Evolutionary conservation across 2,329 filamentous ascomycete genomes (phyloP).

Genomic region (Aspergillus sp.): DNA sequence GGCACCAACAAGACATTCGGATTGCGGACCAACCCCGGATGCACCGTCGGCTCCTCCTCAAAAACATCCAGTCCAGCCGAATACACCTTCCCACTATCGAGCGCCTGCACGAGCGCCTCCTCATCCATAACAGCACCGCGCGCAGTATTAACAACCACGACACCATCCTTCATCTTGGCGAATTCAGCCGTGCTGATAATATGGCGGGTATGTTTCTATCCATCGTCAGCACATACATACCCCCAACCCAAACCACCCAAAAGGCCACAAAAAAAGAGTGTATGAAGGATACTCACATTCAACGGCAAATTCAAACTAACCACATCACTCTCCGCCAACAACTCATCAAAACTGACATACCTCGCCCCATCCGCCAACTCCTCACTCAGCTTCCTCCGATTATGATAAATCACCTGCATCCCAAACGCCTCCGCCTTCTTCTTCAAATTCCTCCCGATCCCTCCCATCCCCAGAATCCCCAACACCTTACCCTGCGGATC

Average conservation of each 20-base stretch:
- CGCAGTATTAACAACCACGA: slow-evolving; percentile 80
- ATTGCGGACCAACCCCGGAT: slow-evolving; percentile 71
- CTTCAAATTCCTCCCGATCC: slow-evolving; percentile 77
- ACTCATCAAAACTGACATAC: slow-evolving; percentile 68
- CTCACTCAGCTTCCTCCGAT: slow-evolving; percentile 62
- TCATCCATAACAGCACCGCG: slow-evolving; percentile 83
- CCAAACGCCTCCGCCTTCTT: slow-evolving; percentile 73
- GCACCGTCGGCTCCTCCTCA: slow-evolving; percentile 76
- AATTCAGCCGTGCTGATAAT: slow-evolving; percentile 74
- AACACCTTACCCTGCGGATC: slow-evolving; percentile 78
- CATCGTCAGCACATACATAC: not conserved
- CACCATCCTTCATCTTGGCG: slow-evolving; percentile 72
- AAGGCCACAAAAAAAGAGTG: too few species aligned
- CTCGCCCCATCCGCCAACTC: slow-evolving; percentile 49
- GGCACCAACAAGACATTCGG: slow-evolving; percentile 73
- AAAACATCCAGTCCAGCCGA: slow-evolving; percentile 78
- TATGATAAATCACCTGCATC: slow-evolving; percentile 75
- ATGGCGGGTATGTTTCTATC: slow-evolving; percentile 67
- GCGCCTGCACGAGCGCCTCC: slow-evolving; percentile 71
- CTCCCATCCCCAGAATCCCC: slow-evolving; percentile 83
- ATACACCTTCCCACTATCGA: slow-evolving; percentile 69
- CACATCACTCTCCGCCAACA: slow-evolving; percentile 71
- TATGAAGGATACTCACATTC: slow-evolving; percentile 61
- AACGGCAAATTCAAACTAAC: slow-evolving; percentile 78
- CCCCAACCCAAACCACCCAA: not conserved